Percentiles rank a stretch among this genome's conserved stretches.
Conservation (phyloP, 129 eudicot genomes). For the Flaveria sonorensis region DNA sequence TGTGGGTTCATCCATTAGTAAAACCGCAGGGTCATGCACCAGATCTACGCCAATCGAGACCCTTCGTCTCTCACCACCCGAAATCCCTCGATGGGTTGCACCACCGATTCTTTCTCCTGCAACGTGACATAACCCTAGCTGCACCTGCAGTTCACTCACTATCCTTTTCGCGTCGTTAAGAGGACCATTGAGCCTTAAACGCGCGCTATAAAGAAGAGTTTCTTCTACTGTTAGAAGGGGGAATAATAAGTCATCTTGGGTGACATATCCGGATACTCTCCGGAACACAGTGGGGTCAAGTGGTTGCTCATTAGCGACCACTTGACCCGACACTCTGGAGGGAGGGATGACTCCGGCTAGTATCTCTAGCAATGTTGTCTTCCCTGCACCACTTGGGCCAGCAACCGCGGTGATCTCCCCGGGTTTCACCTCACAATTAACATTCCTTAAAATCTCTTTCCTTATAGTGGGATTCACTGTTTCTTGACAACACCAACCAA, state of each 20-base stretch:
- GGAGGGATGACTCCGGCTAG: slow-evolving; percentile 60
- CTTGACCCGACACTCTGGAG: slow-evolving; percentile 46
- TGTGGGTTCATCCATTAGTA: slow-evolving; percentile 76
- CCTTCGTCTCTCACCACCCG: slow-evolving; percentile 76
- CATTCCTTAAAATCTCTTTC: slow-evolving; percentile 52
- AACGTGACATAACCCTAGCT: slow-evolving; percentile 65
- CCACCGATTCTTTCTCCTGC: slow-evolving; percentile 50
- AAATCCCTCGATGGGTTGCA: slow-evolving; percentile 52
- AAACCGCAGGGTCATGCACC: slow-evolving; percentile 64
- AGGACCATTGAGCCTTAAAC: slow-evolving; percentile 49
- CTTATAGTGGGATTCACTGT: slow-evolving; percentile 16
- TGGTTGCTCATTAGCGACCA: slow-evolving; percentile 48
- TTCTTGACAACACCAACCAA: slow-evolving; percentile 34
- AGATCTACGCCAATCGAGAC: slow-evolving; percentile 74
- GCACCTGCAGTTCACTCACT: slow-evolving; percentile 49
- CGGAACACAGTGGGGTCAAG: slow-evolving; percentile 44
- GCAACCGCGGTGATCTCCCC: slow-evolving; percentile 79
- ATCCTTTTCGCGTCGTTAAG: slow-evolving; percentile 16
- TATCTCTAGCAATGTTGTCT: slow-evolving; percentile 68
- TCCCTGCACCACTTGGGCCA: slow-evolving; percentile 93
- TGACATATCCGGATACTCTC: slow-evolving; percentile 60
- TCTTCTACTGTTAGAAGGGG: slow-evolving; percentile 84
- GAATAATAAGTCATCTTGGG: slow-evolving; percentile 68
- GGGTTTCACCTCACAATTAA: slow-evolving; percentile 62
- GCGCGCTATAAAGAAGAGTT: slow-evolving; percentile 61